A percentile compares a stretch with the other conserved stretches of the same genome.
Evolutionary conservation across 23 red algal species (phyloP).

Genomic region (Pyropia yezoensis): DNA sequence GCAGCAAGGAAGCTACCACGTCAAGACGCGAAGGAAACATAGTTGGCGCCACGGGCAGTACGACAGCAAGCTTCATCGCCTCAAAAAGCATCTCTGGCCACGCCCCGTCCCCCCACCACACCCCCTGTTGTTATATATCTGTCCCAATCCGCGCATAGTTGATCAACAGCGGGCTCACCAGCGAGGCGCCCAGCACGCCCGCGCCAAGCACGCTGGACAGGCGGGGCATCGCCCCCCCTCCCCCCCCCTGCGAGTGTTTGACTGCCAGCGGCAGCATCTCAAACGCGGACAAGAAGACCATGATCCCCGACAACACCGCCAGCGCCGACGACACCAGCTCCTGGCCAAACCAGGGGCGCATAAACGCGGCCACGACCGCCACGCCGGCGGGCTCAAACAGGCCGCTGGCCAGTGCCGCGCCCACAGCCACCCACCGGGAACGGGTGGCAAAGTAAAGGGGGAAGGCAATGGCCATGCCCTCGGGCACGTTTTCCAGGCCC

Average conservation of each 20-base stretch:
- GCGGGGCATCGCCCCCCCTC: not conserved
- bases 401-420: constrained; percentile 5
- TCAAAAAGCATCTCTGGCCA: too few relatives aligned
- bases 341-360: constrained; percentile 1
- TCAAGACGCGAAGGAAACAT: too few relatives aligned
- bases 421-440: constrained; percentile 1
- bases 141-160: constrained; percentile 14
- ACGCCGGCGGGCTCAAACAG: constrained; percentile 15
- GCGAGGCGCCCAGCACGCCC: constrained; percentile 5
- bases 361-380: not conserved
- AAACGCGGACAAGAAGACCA: constrained; percentile 4
- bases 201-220: constrained; percentile 2
- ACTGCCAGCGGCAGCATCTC: constrained; percentile 35
- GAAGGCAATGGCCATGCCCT: constrained; percentile 18
- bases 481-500: constrained; percentile 19
- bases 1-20: too few relatives aligned
- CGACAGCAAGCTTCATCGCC: too few relatives aligned
- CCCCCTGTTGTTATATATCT: not conserved
- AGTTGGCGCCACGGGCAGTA: too few relatives aligned
- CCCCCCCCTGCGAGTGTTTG: not conserved
- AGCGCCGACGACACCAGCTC: not conserved
- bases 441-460: constrained; percentile 15
- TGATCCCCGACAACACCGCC: constrained; percentile 10
- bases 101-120: too few relatives aligned
- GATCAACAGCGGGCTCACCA: constrained; percentile 12